phyloP scores from a whole-genome alignment of 2,329 filamentous ascomycete species.

The Aspergillus jensenii region DNA sequence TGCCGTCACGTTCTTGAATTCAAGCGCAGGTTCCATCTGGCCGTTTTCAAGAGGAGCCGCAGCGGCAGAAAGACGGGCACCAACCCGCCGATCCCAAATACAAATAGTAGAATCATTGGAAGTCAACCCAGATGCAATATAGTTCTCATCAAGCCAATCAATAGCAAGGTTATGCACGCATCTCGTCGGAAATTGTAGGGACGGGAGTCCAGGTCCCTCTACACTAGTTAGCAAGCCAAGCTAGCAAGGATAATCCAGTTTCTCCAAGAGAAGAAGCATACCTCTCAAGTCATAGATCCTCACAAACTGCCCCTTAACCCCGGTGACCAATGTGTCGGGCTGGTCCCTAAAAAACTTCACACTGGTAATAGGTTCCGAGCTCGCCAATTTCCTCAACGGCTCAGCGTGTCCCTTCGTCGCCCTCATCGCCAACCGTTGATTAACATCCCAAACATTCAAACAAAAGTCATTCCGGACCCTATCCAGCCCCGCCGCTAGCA shows the following conservation, averaged over 20 bases:
- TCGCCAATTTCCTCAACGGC: constrained; percentile 60
- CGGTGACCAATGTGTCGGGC: constrained; percentile 61
- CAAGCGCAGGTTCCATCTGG: constrained; percentile 54
- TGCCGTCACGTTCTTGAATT: constrained; percentile 56
- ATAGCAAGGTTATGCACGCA: constrained; percentile 66
- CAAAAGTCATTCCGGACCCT: constrained; percentile 65
- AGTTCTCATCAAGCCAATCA: constrained; percentile 64
- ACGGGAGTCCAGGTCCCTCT: constrained; percentile 41
- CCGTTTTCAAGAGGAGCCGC: constrained; percentile 32
- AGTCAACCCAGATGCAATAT: constrained; percentile 59
- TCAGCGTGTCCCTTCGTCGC: constrained; percentile 38
- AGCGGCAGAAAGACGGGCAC: constrained; percentile 38
- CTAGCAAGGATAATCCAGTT: background rate
- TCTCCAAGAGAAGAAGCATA: constrained; percentile 24
- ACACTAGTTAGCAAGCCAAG: constrained; percentile 6
- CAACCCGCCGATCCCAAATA: constrained; percentile 61
- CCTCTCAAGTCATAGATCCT: constrained; percentile 64
- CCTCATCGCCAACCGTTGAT: constrained; percentile 44
- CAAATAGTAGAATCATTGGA: constrained; percentile 58
- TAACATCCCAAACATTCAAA: constrained; percentile 64
- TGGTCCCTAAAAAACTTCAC: constrained; percentile 63
- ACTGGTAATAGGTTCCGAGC: constrained; percentile 62
- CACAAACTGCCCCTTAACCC: constrained; percentile 61
- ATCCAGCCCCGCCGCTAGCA: constrained; percentile 62
- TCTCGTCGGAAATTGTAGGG: constrained; percentile 54